Base-by-base conservation (phyloP, 75 land plant species). In the Pinus tabuliformis region DNA sequence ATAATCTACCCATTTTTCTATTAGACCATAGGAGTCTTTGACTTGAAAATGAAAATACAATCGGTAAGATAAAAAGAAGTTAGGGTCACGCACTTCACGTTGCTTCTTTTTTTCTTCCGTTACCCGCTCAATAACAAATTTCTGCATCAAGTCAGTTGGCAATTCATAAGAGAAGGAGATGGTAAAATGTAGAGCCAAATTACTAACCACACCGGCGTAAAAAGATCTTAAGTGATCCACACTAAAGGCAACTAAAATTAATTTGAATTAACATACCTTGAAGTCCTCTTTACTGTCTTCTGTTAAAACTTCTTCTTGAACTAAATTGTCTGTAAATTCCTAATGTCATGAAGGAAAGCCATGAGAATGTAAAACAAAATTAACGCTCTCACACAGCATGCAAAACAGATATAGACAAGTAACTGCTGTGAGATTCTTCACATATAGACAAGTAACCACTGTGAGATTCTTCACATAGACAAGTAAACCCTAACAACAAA, bases 201-300 rank as follows among this genome's bases (percentile, higher is more conserved):
- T 28, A 15, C 20, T 4, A 15, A 63, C 13, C 66, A 18, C 21
- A 6, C 21, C 20, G 39, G 71, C 0, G 33, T 33, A 36, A 66
- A 39, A 7, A 45, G n/a, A 49, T 49, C 54, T 49, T 37, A 33
- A 17, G 36, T 8, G 8, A 66, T 18, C 37, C 37, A 66, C 37
- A 18, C 1, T 13, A 37, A 66, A 66, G 8, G 22, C 2, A 9
- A 39, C 33, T 66, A 18, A 9, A 37, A 37, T 66, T 36, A 6
- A n/a, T 39, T 45, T 66, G 17, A 66, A 33, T 3, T 20, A 39
- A n/a, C 39, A 75, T 60, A 95, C 99, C 92, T 82, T 90, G 70
- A 97, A 97, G 15, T 78, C 85, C 30, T 93, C 96, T 77, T 84
- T 95, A 59, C 91, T 89, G 56, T 86, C 90, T 81, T 68, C 86